phyloP scores from a whole-genome alignment of 2,329 filamentous ascomycete species.

The Pestalotiopsis sp. region DNA sequence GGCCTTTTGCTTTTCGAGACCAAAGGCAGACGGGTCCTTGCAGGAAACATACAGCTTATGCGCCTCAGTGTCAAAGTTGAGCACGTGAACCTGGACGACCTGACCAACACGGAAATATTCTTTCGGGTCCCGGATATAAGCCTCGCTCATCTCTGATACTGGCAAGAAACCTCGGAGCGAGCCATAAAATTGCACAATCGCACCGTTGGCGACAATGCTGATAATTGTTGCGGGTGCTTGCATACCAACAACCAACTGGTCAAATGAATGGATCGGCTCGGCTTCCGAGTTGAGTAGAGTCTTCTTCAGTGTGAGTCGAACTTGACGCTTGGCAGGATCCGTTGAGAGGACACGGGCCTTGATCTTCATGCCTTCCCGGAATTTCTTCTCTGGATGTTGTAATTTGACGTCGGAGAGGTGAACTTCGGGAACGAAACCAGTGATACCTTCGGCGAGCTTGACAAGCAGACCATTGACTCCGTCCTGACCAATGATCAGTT shows the following conservation, averaged over 20 bases:
- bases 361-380: conserved; percentile 80
- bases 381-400: conserved; percentile 95
- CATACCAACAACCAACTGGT: conserved; percentile 70
- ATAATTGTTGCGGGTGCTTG: conserved; percentile 86
- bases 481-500: conserved; percentile 74
- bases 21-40: conserved; percentile 81
- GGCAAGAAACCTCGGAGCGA: conserved; percentile 82
- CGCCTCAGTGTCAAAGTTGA: conserved; percentile 72
- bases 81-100: conserved; percentile 85
- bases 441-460: conserved; percentile 81
- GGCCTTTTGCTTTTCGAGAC: conserved; percentile 71
- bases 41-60: conserved; percentile 84
- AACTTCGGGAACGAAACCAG: conserved; percentile 82
- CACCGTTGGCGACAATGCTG: conserved; percentile 75
- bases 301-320: conserved; percentile 92
- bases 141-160: conserved; percentile 96
- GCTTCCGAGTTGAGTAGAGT: conserved; percentile 87
- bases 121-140: conserved; percentile 84
- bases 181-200: conserved; percentile 91
- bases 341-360: conserved; percentile 84
- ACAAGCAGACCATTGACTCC: conserved; percentile 82
- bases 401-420: conserved; percentile 87
- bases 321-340: conserved; percentile 71
- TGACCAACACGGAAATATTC: conserved; percentile 90
- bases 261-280: conserved; percentile 74